A percentile compares a stretch with the other conserved stretches of the same genome.
Conservation (phyloP, 2,329 filamentous ascomycete genomes). For the Pleoardoris graminearum region DNA sequence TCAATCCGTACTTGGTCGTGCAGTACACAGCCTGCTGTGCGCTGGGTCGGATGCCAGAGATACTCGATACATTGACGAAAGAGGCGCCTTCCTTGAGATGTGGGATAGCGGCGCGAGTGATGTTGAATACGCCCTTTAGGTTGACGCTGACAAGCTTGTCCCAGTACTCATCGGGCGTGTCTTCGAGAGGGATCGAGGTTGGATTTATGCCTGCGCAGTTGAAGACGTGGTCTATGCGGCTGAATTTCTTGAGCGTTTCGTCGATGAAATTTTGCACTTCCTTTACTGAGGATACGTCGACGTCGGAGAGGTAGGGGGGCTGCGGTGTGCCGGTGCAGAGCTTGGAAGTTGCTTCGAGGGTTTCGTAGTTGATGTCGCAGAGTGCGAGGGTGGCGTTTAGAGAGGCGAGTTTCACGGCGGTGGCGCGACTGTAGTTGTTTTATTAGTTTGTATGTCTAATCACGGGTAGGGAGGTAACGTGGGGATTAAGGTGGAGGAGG, state of each 20-base stretch:
- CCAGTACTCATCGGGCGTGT: constrained; percentile 53
- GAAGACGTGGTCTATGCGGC: constrained; percentile 48
- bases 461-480: too few species aligned
- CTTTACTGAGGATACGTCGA: constrained; percentile 53
- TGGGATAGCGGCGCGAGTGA: constrained; percentile 49
- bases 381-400: constrained; percentile 47
- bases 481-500: constrained; percentile 3
- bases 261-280: constrained; percentile 51
- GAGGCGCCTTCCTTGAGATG: constrained; percentile 29
- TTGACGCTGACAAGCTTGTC: constrained; percentile 53
- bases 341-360: constrained; percentile 48
- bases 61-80: constrained; percentile 37
- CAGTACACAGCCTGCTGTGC: constrained; percentile 40
- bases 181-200: constrained; percentile 46
- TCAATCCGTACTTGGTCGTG: constrained; percentile 41
- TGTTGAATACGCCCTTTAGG: constrained; percentile 51
- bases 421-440: constrained; percentile 42
- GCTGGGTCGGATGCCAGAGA: constrained; percentile 29
- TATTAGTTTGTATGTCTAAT: background rate
- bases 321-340: constrained; percentile 46
- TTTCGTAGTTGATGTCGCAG: constrained; percentile 44
- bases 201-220: constrained; percentile 57
- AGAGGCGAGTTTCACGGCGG: constrained; percentile 52
- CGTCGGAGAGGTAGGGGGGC: constrained; percentile 34
- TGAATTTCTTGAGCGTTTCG: constrained; percentile 39